These are phyloP conservation scores for Camelina laxa DNA, from an alignment of 345 rosid genomes.

Conservation along the genomic window DNA sequence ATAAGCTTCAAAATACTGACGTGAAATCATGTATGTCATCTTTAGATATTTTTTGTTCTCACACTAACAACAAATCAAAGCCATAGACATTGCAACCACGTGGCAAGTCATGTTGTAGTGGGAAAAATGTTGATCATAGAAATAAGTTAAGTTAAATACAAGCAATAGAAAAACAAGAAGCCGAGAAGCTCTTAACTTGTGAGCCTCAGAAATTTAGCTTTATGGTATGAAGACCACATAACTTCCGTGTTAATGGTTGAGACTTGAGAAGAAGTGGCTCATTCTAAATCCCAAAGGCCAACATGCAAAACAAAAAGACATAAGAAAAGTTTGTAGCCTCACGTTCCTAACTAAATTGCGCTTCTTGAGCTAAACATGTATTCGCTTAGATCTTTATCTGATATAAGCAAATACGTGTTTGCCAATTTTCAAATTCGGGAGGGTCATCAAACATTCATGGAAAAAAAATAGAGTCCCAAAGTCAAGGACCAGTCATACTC, in stretches of 20 bases:
- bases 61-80: not conserved
- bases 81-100: not conserved
- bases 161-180: conserved; percentile 19
- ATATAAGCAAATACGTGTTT: not conserved
- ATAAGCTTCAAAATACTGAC: not conserved
- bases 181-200: conserved; percentile 25
- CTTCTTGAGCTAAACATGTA: conserved; percentile 11
- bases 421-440: not conserved
- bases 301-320: not conserved
- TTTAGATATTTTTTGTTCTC: too few relatives aligned
- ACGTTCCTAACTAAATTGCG: conserved; percentile 2
- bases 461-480: not conserved
- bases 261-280: conserved; percentile 28
- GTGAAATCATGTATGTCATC: not conserved
- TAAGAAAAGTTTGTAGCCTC: conserved; percentile 25
- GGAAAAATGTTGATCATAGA: conserved; percentile 22
- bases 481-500: not conserved
- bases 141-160: not conserved
- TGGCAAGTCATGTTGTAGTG: conserved; percentile 23
- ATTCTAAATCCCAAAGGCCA: conserved; percentile 35
- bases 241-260: conserved; percentile 39
- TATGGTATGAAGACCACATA: conserved; percentile 32
- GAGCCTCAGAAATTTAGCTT: conserved; percentile 35
- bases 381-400: not conserved
- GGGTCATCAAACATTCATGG: not conserved